Base-by-base conservation (phyloP, 2,329 filamentous ascomycete species). In the Bipolaris sorokiniana region DNA sequence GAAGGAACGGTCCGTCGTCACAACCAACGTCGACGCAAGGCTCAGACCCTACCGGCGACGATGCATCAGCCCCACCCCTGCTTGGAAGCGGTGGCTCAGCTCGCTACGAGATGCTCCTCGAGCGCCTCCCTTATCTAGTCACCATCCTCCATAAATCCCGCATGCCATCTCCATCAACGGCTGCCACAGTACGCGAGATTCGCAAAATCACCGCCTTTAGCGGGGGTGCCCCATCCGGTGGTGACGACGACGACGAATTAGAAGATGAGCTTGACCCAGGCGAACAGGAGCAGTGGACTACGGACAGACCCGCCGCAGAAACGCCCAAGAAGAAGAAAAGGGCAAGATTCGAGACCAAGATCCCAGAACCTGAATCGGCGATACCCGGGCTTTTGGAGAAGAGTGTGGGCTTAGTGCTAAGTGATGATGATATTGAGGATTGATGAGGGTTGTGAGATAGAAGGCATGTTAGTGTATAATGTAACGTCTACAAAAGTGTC, bases 71-170 rank as follows among this genome's bases (percentile, higher is more conserved):
- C 11, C 48, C 63, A 1, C 45, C 68, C 1, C 78, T 88, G 15
- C 85, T 86, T 0, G 82, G 88, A 1, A 88, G 88, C 41, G 87
- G 81, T 60, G 70, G 71, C 20, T 86, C 88, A 3, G 87, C 88
- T 3, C 87, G 88, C 34, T 83, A 83, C 40, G 91, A 94, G 74
- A 83, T 95, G 80, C 77, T 97, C 0, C 84, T 97, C 22, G 91
- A 98, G 63, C 87, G 92, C 7, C 82, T 99, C 0, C 95, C 95
- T 0, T 98, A 96, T 75, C 87, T 95, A 81, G 83, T 88, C 1
- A 83, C 86, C 48, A 90, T 97, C 37, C 58, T 79, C 3, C 69
- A 68, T 18, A 68, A 68, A 22, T 56, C 64, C 59, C 69, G 76
- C 65, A 69, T 54, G 68, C 69, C 54, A 58, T 58, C 64, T 6